These are phyloP conservation scores for Ichthyophonus hoferi DNA, from an alignment of 208 protist genomes.

Conservation along the genomic window DNA sequence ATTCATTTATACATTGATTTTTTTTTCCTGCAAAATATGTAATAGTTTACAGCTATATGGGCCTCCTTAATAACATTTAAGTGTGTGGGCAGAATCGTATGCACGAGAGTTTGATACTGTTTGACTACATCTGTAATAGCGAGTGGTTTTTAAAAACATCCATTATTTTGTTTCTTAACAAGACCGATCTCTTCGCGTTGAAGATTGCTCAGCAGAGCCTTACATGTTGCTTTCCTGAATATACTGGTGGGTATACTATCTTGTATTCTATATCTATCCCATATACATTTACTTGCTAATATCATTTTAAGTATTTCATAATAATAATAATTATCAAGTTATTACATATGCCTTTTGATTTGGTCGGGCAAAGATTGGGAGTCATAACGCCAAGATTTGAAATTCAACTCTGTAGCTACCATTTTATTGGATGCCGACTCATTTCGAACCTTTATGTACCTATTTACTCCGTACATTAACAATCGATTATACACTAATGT, in stretches of 20 bases:
- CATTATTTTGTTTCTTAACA: constrained; percentile 78
- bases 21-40: neutral
- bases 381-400: too few species aligned
- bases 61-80: neutral
- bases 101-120: constrained; percentile 69
- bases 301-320: too few species aligned
- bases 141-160: constrained; percentile 67
- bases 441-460: neutral
- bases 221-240: constrained; percentile 64
- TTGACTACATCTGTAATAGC: constrained; percentile 74
- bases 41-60: neutral
- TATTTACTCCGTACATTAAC: neutral
- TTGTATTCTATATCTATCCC: neutral
- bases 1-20: neutral
- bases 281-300: too few species aligned
- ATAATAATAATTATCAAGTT: neutral
- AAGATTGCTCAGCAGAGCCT: constrained; percentile 66
- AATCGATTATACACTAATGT: neutral
- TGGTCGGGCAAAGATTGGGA: too few species aligned
- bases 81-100: constrained; percentile 63
- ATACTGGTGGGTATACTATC: constrained; percentile 53
- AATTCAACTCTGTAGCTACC: too few species aligned
- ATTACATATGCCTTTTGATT: too few species aligned
- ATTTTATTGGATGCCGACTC: too few species aligned
- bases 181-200: constrained; percentile 71